Percentiles rank a stretch among this genome's conserved stretches.
Conservation (phyloP, 352 stramenopile species). For the Phytophthora macrochlamydospora region DNA sequence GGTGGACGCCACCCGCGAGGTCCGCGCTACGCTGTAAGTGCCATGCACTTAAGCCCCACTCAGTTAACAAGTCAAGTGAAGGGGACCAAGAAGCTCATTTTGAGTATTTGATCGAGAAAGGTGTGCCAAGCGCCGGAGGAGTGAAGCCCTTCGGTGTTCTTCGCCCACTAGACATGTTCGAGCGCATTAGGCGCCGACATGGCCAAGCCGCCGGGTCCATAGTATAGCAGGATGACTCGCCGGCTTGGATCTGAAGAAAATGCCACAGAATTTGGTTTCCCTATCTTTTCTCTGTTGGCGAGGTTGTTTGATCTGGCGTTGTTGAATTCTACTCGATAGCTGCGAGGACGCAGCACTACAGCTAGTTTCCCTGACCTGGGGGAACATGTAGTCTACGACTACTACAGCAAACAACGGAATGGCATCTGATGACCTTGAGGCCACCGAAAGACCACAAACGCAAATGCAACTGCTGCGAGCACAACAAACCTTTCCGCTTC, state of each 20-base stretch:
- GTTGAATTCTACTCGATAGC: too few species aligned
- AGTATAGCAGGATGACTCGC: conserved; percentile 44
- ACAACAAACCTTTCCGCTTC: too few species aligned
- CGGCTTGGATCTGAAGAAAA: conserved; percentile 38
- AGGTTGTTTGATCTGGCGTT: too few species aligned
- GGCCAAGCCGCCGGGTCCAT: conserved; percentile 42
- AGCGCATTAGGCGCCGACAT: conserved; percentile 35
- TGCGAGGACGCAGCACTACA: too few species aligned
- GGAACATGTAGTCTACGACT: too few species aligned
- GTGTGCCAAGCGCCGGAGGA: conserved; percentile 34
- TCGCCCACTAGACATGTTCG: conserved; percentile 39
- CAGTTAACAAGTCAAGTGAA: background rate
- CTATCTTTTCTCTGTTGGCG: background rate
- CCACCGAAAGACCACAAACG: too few species aligned
- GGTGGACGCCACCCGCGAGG: conserved; percentile 81
- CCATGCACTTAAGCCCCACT: background rate
- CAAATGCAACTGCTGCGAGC: too few species aligned
- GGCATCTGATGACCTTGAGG: too few species aligned
- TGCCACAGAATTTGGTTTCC: conserved; percentile 30
- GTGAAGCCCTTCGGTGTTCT: conserved; percentile 18
- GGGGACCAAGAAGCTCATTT: conserved; percentile 28
- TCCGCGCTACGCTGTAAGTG: conserved; percentile 66
- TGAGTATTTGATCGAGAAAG: conserved; percentile 30
- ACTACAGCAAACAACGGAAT: too few species aligned
- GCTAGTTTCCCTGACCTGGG: too few species aligned